Evolutionary conservation across 768 basidiomycete species (phyloP).

Genomic region (Mycena indigotica): DNA sequence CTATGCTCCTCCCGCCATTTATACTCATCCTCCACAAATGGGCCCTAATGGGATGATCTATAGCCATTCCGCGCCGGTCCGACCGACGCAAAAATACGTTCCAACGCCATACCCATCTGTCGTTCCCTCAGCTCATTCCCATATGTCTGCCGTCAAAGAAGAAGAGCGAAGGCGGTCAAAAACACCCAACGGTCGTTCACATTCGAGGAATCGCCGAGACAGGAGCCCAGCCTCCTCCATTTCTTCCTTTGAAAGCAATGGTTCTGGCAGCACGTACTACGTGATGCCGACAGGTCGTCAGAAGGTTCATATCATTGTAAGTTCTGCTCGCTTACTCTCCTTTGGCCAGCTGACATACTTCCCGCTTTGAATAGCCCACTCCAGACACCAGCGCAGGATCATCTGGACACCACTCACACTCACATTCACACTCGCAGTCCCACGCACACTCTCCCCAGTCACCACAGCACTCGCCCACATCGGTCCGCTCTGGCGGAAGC

Average conservation of each 20-base stretch:
- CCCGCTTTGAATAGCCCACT: conserved; percentile 32
- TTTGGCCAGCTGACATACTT: conserved; percentile 20
- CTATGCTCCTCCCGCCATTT: conserved; percentile 63
- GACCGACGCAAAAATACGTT: conserved; percentile 40
- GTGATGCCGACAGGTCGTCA: conserved; percentile 71
- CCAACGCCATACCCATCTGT: conserved; percentile 45
- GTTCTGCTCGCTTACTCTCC: conserved; percentile 31
- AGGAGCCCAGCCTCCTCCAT: conserved; percentile 34
- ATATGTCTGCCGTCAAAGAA: conserved; percentile 41
- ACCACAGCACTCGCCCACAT: conserved; percentile 39
- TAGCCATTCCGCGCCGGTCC: conserved; percentile 66
- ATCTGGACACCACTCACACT: conserved; percentile 53
- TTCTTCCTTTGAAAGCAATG: conserved; percentile 49
- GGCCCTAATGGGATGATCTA: conserved; percentile 66
- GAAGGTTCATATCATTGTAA: conserved; percentile 74
- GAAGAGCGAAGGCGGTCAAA: conserved; percentile 29
- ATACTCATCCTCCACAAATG: conserved; percentile 54
- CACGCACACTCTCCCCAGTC: conserved; percentile 56
- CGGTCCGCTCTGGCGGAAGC: not conserved
- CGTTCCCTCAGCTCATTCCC: conserved; percentile 34
- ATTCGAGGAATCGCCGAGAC: conserved; percentile 24
- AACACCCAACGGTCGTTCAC: conserved; percentile 26
- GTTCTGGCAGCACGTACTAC: conserved; percentile 75
- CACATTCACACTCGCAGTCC: conserved; percentile 56
- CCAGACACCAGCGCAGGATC: conserved; percentile 41